Evolutionary conservation across 331 rosid genomes (phyloP).

Genomic region (Pyrus hybrid): DNA sequence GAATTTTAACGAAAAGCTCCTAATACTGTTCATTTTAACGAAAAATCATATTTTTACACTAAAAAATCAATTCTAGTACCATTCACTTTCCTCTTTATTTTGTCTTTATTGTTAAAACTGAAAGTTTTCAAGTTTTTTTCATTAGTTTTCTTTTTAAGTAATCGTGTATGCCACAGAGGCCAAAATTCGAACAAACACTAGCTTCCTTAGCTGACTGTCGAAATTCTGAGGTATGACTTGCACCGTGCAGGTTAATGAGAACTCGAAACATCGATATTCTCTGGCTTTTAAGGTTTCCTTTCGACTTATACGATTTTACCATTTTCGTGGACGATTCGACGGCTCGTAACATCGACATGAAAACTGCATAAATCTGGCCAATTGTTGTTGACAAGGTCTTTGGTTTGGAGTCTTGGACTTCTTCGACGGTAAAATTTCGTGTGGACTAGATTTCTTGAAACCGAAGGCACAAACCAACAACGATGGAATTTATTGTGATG

Average conservation of each 20-base stretch:
- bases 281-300: background rate
- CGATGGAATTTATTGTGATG: constrained; percentile 6
- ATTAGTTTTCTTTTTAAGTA: too few species aligned
- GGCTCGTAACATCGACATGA: background rate
- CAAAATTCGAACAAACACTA: background rate
- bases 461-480: constrained; percentile 7
- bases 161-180: background rate
- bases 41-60: too few species aligned
- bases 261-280: background rate
- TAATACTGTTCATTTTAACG: too few species aligned
- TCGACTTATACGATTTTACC: background rate
- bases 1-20: too few species aligned
- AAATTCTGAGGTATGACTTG: background rate
- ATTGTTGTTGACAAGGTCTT: background rate
- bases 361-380: background rate
- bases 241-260: background rate
- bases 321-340: background rate
- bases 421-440: constrained; percentile 12
- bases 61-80: too few species aligned
- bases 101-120: too few species aligned
- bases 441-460: constrained; percentile 30
- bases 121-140: too few species aligned
- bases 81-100: too few species aligned
- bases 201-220: background rate
- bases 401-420: background rate